These are phyloP conservation scores for Cutaneotrichosporon sp. DNA, from an alignment of 1,284 basidiomycete species.

Conservation along the genomic window DNA sequence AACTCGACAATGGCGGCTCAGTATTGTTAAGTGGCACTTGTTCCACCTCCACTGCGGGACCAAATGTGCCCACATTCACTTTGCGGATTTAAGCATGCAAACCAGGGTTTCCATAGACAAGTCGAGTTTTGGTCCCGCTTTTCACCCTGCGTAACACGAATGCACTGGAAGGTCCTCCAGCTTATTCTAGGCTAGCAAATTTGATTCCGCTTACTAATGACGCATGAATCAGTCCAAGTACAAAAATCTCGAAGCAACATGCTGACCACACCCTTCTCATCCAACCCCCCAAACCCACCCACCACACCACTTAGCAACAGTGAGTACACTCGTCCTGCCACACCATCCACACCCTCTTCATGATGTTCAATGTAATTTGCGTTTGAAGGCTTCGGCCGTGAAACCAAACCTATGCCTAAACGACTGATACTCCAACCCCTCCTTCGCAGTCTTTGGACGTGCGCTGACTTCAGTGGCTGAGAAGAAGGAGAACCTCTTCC, in stretches of 20 bases:
- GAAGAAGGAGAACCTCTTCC: slow-evolving; percentile 47
- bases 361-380: slow-evolving; percentile 54
- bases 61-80: not conserved
- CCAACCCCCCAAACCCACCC: not conserved
- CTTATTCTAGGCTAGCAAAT: not conserved
- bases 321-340: slow-evolving; percentile 10
- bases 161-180: slow-evolving; percentile 1
- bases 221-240: not conserved
- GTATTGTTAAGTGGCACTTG: no score
- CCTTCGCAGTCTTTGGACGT: not conserved
- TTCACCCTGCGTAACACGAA: not conserved
- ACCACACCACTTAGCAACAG: slow-evolving; percentile 4
- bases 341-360: slow-evolving; percentile 11
- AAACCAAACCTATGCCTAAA: slow-evolving; percentile 51
- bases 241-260: slow-evolving; percentile 2
- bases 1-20: not conserved
- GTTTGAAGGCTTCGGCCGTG: slow-evolving; percentile 45
- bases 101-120: not conserved
- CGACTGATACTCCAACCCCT: slow-evolving; percentile 37
- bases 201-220: not conserved
- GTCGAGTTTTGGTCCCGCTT: not conserved
- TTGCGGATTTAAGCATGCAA: no score
- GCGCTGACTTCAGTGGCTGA: slow-evolving; percentile 14
- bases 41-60: no score
- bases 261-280: not conserved